Evolutionary conservation across 352 stramenopile genomes (phyloP).

Genomic region (Globisporangium nodosum): DNA sequence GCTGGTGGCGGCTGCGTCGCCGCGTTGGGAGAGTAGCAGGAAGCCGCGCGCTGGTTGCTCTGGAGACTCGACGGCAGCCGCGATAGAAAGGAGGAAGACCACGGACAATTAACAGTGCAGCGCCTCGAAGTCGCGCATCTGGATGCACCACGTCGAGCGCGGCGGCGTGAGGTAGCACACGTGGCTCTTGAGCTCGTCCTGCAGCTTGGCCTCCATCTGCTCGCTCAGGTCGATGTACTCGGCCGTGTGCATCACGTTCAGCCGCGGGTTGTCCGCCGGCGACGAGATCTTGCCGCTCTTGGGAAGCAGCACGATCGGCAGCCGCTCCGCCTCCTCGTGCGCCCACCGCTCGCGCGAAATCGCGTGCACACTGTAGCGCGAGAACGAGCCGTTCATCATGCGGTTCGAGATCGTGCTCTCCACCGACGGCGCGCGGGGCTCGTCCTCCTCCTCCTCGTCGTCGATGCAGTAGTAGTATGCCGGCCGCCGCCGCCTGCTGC

Average conservation of each 20-base stretch:
- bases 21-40: no score
- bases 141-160: slow-evolving; percentile 77
- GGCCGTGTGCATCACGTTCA: slow-evolving; percentile 59
- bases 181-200: slow-evolving; percentile 23
- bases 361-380: slow-evolving; percentile 63
- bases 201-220: slow-evolving; percentile 46
- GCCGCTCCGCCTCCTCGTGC: slow-evolving; percentile 55
- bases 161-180: slow-evolving; percentile 62
- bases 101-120: slow-evolving; percentile 35
- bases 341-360: slow-evolving; percentile 70
- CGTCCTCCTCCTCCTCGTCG: slow-evolving; percentile 73
- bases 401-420: slow-evolving; percentile 78
- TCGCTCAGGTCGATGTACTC: slow-evolving; percentile 64
- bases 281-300: slow-evolving; percentile 60
- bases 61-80: no score
- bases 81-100: no score
- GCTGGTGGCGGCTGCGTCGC: no score
- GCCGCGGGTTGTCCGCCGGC: slow-evolving; percentile 72
- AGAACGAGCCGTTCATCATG: slow-evolving; percentile 81
- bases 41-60: no score
- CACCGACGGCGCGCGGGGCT: slow-evolving; percentile 39
- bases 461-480: slow-evolving; percentile 46
- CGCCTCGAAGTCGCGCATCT: slow-evolving; percentile 72
- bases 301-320: slow-evolving; percentile 69
- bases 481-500: slow-evolving; percentile 32